phyloP scores from a whole-genome alignment of 2,329 filamentous ascomycete species.

The Fonsecaea erecta region DNA sequence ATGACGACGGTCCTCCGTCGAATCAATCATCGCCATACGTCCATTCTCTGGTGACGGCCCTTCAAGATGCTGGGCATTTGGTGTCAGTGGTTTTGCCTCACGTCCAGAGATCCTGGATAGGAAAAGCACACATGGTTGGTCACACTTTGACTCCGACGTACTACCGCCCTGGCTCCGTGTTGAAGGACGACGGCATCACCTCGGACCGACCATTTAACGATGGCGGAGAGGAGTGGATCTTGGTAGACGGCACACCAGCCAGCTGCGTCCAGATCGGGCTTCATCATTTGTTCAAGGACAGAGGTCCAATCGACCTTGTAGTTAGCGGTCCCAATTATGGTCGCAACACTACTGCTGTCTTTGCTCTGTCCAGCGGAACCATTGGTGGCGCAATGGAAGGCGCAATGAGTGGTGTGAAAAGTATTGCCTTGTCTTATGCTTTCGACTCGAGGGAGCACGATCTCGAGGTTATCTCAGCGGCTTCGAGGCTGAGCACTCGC shows the following conservation, averaged over 20 bases:
- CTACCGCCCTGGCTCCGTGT: constrained; percentile 70
- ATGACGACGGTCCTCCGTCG: constrained; percentile 82
- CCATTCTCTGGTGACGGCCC: constrained; percentile 71
- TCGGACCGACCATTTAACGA: constrained; percentile 62
- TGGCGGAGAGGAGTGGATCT: constrained; percentile 75
- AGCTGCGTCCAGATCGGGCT: constrained; percentile 82
- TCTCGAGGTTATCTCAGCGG: constrained; percentile 75
- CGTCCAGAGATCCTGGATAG: constrained; percentile 95
- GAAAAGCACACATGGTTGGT: constrained; percentile 95
- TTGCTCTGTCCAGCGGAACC: constrained; percentile 77
- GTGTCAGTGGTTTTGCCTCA: constrained; percentile 92
- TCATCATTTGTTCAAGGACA: constrained; percentile 76
- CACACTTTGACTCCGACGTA: constrained; percentile 83
- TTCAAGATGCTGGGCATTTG: constrained; percentile 75
- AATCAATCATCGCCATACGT: constrained; percentile 79
- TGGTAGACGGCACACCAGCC: constrained; percentile 80
- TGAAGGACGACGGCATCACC: constrained; percentile 69
- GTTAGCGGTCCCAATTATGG: constrained; percentile 83
- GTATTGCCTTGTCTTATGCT: constrained; percentile 86
- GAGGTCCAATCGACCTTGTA: constrained; percentile 74
- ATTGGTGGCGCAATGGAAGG: constrained; percentile 78
- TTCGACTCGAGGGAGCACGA: constrained; percentile 88
- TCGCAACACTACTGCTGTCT: constrained; percentile 78
- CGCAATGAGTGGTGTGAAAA: constrained; percentile 68
- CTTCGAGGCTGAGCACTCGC: constrained; percentile 72